Percentiles rank a stretch among this genome's conserved stretches.
phyloP scores from a whole-genome alignment of 257 asterid genomes.

The Petunia axillaris region DNA sequence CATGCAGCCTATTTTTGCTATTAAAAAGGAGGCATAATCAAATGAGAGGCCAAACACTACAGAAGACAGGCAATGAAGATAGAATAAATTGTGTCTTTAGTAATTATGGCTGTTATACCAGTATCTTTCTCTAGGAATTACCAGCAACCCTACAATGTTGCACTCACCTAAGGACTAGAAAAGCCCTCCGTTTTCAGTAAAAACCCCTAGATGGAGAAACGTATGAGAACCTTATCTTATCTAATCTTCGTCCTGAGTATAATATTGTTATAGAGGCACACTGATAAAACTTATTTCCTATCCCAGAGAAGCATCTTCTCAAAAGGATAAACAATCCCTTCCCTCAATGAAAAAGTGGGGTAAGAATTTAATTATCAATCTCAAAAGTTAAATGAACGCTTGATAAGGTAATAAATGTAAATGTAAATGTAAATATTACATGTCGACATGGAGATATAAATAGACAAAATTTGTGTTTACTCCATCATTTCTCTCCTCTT shows the following conservation, averaged over 20 bases:
- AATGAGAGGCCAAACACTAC: not conserved
- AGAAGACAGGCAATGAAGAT: slow-evolving; percentile 9
- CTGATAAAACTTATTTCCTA: not conserved
- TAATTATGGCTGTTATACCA: not conserved
- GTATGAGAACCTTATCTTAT: not conserved
- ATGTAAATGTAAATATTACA: not conserved
- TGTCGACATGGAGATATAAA: not conserved
- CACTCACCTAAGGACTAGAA: not conserved
- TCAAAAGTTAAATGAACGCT: not conserved
- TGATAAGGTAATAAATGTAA: not conserved
- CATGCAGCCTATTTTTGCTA: not conserved
- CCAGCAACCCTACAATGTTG: not conserved
- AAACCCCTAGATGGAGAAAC: not conserved
- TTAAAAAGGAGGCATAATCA: not conserved
- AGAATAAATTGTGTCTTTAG: not conserved
- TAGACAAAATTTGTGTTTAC: not conserved
- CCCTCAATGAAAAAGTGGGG: not conserved
- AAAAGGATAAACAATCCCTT: not conserved
- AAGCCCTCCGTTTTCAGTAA: not conserved
- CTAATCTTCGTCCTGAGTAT: not conserved
- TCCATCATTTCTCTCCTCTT: not conserved
- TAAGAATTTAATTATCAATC: not conserved
- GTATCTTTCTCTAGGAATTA: not conserved
- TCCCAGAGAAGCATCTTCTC: not conserved
- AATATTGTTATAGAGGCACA: not conserved